Conservation (phyloP, 2,329 filamentous ascomycete genomes). For the Ciborinia camelliae region DNA sequence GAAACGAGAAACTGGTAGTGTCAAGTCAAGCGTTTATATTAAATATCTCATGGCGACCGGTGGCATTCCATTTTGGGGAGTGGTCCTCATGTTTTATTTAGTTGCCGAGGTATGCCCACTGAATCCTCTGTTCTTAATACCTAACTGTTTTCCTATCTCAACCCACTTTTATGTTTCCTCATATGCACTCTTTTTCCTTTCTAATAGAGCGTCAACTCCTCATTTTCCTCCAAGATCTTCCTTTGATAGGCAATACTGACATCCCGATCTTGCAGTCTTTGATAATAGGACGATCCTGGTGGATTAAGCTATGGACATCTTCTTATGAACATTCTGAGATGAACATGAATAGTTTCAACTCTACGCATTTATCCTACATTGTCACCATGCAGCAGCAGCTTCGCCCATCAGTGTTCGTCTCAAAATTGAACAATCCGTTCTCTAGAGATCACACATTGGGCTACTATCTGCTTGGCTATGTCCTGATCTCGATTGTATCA, state of each 20-base stretch:
- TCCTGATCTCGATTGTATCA: constrained; percentile 54
- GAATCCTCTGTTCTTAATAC: no score
- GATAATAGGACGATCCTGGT: constrained; percentile 52
- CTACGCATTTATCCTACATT: constrained; percentile 14
- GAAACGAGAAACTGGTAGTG: constrained; percentile 62
- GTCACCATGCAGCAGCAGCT: constrained; percentile 33
- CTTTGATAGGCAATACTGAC: no score
- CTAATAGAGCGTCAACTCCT: no score
- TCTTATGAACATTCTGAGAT: constrained; percentile 37
- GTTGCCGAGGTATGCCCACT: constrained; percentile 30
- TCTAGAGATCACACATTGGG: constrained; percentile 16
- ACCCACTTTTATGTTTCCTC: no score
- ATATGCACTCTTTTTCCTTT: no score
- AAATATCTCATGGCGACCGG: constrained; percentile 65
- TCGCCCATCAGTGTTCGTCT: constrained; percentile 36
- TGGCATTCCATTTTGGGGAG: constrained; percentile 56
- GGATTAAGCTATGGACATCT: constrained; percentile 60
- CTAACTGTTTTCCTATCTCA: no score
- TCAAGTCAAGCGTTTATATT: constrained; percentile 63
- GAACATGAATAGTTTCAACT: constrained; percentile 15
- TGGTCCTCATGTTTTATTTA: constrained; percentile 52
- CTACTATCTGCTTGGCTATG: constrained; percentile 67
- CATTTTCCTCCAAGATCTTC: no score
- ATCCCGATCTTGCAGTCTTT: no score
- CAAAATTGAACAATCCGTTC: constrained; percentile 10